phyloP scores from a whole-genome alignment of 192 early-diverging fungal species.

The Umbelopsis vinacea region DNA sequence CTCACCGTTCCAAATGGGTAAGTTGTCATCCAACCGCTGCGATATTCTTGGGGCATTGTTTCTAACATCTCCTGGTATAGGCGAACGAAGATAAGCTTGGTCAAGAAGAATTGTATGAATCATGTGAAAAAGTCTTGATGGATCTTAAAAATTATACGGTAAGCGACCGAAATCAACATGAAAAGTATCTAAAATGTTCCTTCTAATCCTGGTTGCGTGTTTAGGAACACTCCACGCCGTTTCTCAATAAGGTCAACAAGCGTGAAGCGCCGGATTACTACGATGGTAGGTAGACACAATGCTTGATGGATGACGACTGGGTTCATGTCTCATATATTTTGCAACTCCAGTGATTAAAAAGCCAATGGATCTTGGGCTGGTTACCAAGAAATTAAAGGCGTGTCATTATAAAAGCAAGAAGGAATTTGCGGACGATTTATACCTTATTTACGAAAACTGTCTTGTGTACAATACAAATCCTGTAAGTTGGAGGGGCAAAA shows the following conservation, averaged over 20 bases:
- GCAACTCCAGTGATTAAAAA: slow-evolving; percentile 74
- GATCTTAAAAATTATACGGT: slow-evolving; percentile 81
- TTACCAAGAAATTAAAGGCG: slow-evolving; percentile 84
- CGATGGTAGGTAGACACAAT: slow-evolving; percentile 54
- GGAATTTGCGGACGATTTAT: slow-evolving; percentile 86
- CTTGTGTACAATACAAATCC: slow-evolving; percentile 89
- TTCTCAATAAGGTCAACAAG: slow-evolving; percentile 85
- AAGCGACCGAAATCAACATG: slow-evolving; percentile 1
- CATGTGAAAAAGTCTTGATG: slow-evolving; percentile 80
- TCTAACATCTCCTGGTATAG: slow-evolving; percentile 24
- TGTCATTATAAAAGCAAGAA: slow-evolving; percentile 85
- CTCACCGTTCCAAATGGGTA: slow-evolving; percentile 87
- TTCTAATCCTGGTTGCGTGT: not conserved
- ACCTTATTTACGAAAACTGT: slow-evolving; percentile 93
- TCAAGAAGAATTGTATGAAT: slow-evolving; percentile 92
- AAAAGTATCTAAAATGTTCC: not conserved
- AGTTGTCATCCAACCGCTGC: not conserved
- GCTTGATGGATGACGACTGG: too few relatives aligned
- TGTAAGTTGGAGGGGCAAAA: slow-evolving; percentile 28
- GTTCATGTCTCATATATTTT: too few relatives aligned
- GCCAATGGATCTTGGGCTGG: slow-evolving; percentile 95
- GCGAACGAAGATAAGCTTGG: slow-evolving; percentile 83
- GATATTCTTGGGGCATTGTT: not conserved
- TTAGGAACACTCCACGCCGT: slow-evolving; percentile 81
- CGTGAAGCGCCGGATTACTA: slow-evolving; percentile 93